phyloP scores from a whole-genome alignment of 1,284 basidiomycete genomes.

The Boletus nobilissimus region DNA sequence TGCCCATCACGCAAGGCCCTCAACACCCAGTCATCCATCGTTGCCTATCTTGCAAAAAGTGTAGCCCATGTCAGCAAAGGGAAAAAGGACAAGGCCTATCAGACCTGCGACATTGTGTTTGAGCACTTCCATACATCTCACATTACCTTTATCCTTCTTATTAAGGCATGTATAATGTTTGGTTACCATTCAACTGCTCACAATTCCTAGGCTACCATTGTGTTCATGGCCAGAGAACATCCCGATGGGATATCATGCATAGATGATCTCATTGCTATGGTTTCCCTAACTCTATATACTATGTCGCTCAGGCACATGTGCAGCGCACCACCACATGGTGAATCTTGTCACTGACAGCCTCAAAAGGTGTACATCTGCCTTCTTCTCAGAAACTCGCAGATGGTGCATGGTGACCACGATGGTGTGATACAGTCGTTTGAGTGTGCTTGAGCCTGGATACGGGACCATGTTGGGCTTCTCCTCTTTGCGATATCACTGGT shows the following conservation, averaged over 20 bases:
- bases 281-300: too few relatives aligned
- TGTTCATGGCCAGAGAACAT: too few relatives aligned
- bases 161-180: not conserved
- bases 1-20: not conserved
- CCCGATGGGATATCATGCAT: too few relatives aligned
- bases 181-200: not conserved
- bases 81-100: not conserved
- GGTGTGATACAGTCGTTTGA: not conserved
- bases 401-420: not conserved
- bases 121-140: not conserved
- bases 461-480: not conserved
- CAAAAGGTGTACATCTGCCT: not conserved
- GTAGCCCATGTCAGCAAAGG: not conserved
- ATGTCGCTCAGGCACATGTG: too few relatives aligned
- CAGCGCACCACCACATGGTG: not conserved
- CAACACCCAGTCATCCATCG: not conserved
- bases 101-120: not conserved
- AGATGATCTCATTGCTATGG: too few relatives aligned
- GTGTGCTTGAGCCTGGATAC: not conserved
- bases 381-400: not conserved
- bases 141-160: not conserved
- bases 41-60: not conserved
- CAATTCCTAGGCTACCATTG: not conserved
- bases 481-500: not conserved
- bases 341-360: not conserved